Evolutionary conservation across 805 yeast species (phyloP).

Genomic region (Candida maesae): DNA sequence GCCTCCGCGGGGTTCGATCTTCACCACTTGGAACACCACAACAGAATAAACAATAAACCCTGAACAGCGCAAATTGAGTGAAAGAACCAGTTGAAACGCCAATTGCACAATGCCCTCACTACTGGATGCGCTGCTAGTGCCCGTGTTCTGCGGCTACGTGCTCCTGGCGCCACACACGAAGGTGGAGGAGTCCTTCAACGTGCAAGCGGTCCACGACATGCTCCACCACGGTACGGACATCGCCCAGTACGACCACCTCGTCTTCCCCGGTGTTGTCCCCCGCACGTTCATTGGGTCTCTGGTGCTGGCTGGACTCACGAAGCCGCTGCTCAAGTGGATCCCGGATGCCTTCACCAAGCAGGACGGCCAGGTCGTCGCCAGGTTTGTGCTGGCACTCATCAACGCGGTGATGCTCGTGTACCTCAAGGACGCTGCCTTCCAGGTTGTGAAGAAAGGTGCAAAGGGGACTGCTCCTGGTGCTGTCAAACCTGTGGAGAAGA

Average conservation of each 20-base stretch:
- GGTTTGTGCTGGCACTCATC: conserved; percentile 59
- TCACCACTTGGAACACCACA: too few species aligned
- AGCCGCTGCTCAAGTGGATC: conserved; percentile 30
- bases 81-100: too few species aligned
- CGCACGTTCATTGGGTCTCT: conserved; percentile 77
- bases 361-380: conserved; percentile 48
- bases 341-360: conserved; percentile 36
- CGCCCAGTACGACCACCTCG: conserved; percentile 61
- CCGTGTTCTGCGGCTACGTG: conserved; percentile 46
- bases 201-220: conserved; percentile 86
- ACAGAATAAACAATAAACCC: too few species aligned
- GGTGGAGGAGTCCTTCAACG: conserved; percentile 90
- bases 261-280: conserved; percentile 88
- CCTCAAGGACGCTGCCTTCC: conserved; percentile 40
- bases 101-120: background rate
- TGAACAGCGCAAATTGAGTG: too few species aligned
- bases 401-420: conserved; percentile 52
- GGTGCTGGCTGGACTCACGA: conserved; percentile 44
- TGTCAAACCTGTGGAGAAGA: conserved; percentile 6
- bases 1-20: too few species aligned
- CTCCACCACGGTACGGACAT: conserved; percentile 53
- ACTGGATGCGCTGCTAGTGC: conserved; percentile 36
- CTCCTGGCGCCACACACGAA: conserved; percentile 75
- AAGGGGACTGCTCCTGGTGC: background rate
- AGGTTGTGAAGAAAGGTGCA: conserved; percentile 23